Base-by-base conservation (phyloP, 108 stramenopile genomes). In the Pseudonitzschia multiseries region DNA sequence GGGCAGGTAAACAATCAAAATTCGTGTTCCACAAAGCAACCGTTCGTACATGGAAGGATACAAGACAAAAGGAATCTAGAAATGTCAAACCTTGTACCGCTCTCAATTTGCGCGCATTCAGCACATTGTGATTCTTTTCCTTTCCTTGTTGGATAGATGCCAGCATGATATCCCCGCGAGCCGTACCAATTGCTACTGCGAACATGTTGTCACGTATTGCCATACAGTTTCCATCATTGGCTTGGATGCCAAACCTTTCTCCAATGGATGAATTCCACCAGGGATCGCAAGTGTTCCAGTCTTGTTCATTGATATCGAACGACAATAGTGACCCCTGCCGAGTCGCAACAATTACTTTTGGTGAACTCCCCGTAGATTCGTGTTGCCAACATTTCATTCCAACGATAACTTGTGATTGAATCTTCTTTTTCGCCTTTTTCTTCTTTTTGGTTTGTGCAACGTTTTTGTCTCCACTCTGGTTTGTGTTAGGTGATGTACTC, bases 11-110 rank as follows among this genome's bases (percentile, higher is more conserved):
- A 29, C 27, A n/a, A 41, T 81, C 62, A 26, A 40, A 57, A 9
- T 18, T 61, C 67, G 84, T 50, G 9, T 56, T 59, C 83, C 81
- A 92, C 54, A 86, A 65, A 20, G 88, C 74, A 9, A 88, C 76
- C 15, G 79, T 21, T 5, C 81, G 73, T 6, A 89, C 80, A 69
- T 88, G 87, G 68, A 88, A 88, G 1, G 89, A 83, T 36, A 88
- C 62, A 14, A 92, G 51, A 44, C 65, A 85, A 12, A 51, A 48
- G 32, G 73, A 41, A 27, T 77, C 74, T 8, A 84, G 68, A 84
- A 86, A 89, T 27, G 71, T 62, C 13, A 92, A 48, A 14, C 79
- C 78, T 68, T 88, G 86, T 26, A 88, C 80, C 26, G 82, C 76
- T 33, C 70, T 70, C 22, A 83, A 63, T 1, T 78, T 31, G 32